phyloP scores from a whole-genome alignment of 768 basidiomycete genomes.

The Lactifluus piperatus region DNA sequence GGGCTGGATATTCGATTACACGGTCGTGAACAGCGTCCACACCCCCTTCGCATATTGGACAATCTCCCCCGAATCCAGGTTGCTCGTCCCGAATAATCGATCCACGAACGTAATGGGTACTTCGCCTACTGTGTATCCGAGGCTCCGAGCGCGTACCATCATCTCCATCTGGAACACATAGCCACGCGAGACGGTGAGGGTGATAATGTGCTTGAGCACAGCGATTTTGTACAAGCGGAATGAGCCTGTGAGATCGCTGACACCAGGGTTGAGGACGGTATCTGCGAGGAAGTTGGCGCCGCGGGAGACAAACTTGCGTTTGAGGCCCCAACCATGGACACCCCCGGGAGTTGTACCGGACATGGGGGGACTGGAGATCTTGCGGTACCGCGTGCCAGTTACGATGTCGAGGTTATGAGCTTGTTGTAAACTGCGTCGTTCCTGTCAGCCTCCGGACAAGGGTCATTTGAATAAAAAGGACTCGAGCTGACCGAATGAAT shows the following conservation, averaged over 20 bases:
- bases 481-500: slow-evolving; percentile 69
- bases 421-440: slow-evolving; percentile 57
- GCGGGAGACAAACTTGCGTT: slow-evolving; percentile 77
- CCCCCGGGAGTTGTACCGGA: slow-evolving; percentile 65
- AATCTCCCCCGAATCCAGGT: slow-evolving; percentile 81
- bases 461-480: not conserved
- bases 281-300: slow-evolving; percentile 90
- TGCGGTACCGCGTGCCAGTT: slow-evolving; percentile 83
- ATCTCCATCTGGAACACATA: slow-evolving; percentile 99
- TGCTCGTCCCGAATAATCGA: slow-evolving; percentile 88
- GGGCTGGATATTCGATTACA: slow-evolving; percentile 26
- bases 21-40: slow-evolving; percentile 65
- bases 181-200: slow-evolving; percentile 75
- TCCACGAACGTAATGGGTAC: slow-evolving; percentile 94
- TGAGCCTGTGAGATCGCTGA: slow-evolving; percentile 85
- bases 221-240: slow-evolving; percentile 75
- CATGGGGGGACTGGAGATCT: slow-evolving; percentile 47
- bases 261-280: slow-evolving; percentile 75
- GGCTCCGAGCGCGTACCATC: slow-evolving; percentile 81
- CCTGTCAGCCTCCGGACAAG: not conserved
- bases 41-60: slow-evolving; percentile 84
- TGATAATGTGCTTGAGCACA: slow-evolving; percentile 77
- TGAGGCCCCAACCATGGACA: slow-evolving; percentile 89
- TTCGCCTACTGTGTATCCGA: slow-evolving; percentile 83
- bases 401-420: slow-evolving; percentile 88